Evolutionary conservation across 306 rosid genomes (phyloP).

Genomic region (Abrus precatorius): DNA sequence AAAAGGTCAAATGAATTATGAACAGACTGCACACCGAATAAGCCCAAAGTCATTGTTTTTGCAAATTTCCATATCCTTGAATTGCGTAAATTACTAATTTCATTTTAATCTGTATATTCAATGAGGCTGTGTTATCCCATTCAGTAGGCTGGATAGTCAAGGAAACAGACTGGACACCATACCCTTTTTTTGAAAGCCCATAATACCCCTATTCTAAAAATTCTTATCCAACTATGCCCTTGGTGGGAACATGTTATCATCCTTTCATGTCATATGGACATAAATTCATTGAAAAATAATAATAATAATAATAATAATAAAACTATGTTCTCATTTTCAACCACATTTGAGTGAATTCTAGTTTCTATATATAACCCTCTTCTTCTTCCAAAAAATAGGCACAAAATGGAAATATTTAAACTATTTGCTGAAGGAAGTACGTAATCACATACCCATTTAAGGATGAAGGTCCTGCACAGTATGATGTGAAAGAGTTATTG

Average conservation of each 20-base stretch:
- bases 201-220: constrained; percentile 32
- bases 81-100: constrained; percentile 50
- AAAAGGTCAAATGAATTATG: constrained; percentile 47
- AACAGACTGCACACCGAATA: constrained; percentile 48
- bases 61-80: constrained; percentile 39
- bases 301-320: background rate
- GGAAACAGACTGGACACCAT: constrained; percentile 63
- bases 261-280: constrained; percentile 12
- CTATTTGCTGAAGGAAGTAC: background rate
- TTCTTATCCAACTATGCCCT: constrained; percentile 16
- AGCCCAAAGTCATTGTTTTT: constrained; percentile 35
- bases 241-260: background rate
- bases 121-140: constrained; percentile 48
- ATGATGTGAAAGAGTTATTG: background rate
- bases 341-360: background rate
- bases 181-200: constrained; percentile 7
- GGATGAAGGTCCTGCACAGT: background rate
- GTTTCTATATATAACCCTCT: constrained; percentile 16
- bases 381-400: background rate
- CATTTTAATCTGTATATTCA: constrained; percentile 36
- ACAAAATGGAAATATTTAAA: background rate
- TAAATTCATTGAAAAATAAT: background rate
- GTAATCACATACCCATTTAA: background rate
- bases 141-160: constrained; percentile 57
- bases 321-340: background rate